A percentile compares a stretch with the other conserved stretches of the same genome.
Conservation (phyloP, 768 basidiomycete genomes). For the Termitomyces sp. region DNA sequence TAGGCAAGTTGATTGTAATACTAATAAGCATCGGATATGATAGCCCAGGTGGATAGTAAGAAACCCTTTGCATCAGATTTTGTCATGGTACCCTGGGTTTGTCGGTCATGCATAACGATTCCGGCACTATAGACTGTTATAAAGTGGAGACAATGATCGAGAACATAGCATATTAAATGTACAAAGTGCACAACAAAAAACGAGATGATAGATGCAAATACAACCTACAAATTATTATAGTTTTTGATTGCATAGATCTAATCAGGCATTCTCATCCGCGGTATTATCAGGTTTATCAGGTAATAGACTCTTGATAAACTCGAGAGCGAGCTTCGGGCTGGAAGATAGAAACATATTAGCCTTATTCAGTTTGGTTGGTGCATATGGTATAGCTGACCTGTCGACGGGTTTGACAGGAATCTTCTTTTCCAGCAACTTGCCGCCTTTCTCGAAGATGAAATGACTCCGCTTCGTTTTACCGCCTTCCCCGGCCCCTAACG, state of each 20-base stretch:
- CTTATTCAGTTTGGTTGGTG: not conserved
- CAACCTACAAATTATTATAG: not conserved
- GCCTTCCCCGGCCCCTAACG: constrained; percentile 73
- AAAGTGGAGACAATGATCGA: not conserved
- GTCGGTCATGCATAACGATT: not conserved
- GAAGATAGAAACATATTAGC: not conserved
- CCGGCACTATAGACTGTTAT: not conserved
- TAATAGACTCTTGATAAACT: constrained; percentile 53
- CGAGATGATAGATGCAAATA: constrained; percentile 1
- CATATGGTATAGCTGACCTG: constrained; percentile 42
- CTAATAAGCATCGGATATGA: not conserved
- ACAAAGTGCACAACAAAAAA: constrained; percentile 6
- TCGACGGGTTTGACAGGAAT: constrained; percentile 84
- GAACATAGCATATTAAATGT: not conserved
- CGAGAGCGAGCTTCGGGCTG: constrained; percentile 57
- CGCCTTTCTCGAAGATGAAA: constrained; percentile 90
- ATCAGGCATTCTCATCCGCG: not conserved
- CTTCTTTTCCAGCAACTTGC: constrained; percentile 80
- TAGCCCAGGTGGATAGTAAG: no score
- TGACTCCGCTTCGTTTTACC: constrained; percentile 89
- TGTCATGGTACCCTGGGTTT: not conserved
- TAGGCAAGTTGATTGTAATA: not conserved
- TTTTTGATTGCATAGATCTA: not conserved
- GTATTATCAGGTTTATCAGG: not conserved
- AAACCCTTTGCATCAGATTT: not conserved